Percentiles rank a stretch among this genome's conserved stretches.
Conservation (phyloP, 208 protist genomes). For the Angomonas ambiguus region DNA sequence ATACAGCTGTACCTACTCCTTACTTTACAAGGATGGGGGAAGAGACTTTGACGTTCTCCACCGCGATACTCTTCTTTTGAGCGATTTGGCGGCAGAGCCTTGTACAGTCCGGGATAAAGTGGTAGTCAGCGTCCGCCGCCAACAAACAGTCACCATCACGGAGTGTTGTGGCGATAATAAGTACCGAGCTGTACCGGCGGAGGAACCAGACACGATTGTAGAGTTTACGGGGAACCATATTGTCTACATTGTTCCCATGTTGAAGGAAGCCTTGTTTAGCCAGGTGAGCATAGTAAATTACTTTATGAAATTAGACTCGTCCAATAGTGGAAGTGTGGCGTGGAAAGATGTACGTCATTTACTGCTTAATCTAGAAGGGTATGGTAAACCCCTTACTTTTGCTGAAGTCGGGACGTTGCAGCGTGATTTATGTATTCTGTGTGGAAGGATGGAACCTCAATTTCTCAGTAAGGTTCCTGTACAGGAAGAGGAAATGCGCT, state of each 20-base stretch:
- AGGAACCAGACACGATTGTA: conserved; percentile 95
- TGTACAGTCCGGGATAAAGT: conserved; percentile 66
- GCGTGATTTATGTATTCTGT: conserved; percentile 50
- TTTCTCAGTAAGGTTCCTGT: conserved; percentile 50
- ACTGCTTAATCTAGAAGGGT: conserved; percentile 48
- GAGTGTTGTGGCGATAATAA: conserved; percentile 43
- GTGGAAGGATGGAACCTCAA: conserved; percentile 39
- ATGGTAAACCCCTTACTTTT: conserved; percentile 40
- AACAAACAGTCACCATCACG: conserved; percentile 43
- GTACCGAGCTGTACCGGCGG: conserved; percentile 83
- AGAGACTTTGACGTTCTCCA: conserved; percentile 57
- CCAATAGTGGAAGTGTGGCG: conserved; percentile 46
- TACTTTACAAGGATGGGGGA: conserved; percentile 55
- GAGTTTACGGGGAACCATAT: conserved; percentile 78
- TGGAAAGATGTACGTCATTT: conserved; percentile 72
- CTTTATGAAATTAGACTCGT: conserved; percentile 96
- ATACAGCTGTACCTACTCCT: conserved; percentile 59
- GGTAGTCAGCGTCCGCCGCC: conserved; percentile 41
- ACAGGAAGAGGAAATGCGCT: conserved; percentile 63
- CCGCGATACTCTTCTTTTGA: conserved; percentile 53
- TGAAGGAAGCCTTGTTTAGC: conserved; percentile 82
- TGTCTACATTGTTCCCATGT: conserved; percentile 48
- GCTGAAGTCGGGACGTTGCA: conserved; percentile 50
- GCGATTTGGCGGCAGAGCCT: conserved; percentile 26
- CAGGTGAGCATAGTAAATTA: conserved; percentile 92